phyloP scores from a whole-genome alignment of 2,329 filamentous ascomycete genomes.

The Aspergillus amoenus region DNA sequence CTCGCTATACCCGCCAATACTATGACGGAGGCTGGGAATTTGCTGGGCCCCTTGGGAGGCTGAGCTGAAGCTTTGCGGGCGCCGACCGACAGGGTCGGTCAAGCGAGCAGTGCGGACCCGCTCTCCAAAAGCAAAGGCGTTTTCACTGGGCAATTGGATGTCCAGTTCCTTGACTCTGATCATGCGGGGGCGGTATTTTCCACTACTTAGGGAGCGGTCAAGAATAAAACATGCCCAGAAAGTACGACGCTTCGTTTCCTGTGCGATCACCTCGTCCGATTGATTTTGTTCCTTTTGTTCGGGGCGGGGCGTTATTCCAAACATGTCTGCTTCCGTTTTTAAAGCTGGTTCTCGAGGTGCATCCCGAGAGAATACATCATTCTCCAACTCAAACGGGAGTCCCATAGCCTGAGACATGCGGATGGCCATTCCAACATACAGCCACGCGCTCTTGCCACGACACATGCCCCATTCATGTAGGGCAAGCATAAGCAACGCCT shows the following conservation, averaged over 20 bases:
- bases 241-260: conserved; percentile 55
- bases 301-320: conserved; percentile 33
- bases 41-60: conserved; percentile 40
- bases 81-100: conserved; percentile 42
- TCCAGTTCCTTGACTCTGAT: conserved; percentile 51
- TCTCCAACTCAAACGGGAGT: conserved; percentile 46
- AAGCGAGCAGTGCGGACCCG: conserved; percentile 54
- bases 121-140: conserved; percentile 56
- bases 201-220: conserved; percentile 56
- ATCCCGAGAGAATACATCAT: conserved; percentile 48
- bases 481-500: conserved; percentile 57
- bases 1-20: conserved; percentile 37
- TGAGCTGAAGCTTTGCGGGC: conserved; percentile 39
- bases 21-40: conserved; percentile 44
- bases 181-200: conserved; percentile 55
- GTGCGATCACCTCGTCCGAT: conserved; percentile 51
- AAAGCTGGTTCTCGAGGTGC: conserved; percentile 41
- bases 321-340: conserved; percentile 38
- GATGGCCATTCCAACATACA: conserved; percentile 49
- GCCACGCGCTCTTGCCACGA: conserved; percentile 53
- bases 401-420: conserved; percentile 48
- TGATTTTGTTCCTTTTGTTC: conserved; percentile 36
- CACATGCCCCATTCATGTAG: conserved; percentile 60
- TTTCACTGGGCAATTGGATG: conserved; percentile 57
- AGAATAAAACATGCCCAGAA: conserved; percentile 61